Conservation (phyloP, 2,329 filamentous ascomycete genomes). For the Calcarisporium arbuscula region DNA sequence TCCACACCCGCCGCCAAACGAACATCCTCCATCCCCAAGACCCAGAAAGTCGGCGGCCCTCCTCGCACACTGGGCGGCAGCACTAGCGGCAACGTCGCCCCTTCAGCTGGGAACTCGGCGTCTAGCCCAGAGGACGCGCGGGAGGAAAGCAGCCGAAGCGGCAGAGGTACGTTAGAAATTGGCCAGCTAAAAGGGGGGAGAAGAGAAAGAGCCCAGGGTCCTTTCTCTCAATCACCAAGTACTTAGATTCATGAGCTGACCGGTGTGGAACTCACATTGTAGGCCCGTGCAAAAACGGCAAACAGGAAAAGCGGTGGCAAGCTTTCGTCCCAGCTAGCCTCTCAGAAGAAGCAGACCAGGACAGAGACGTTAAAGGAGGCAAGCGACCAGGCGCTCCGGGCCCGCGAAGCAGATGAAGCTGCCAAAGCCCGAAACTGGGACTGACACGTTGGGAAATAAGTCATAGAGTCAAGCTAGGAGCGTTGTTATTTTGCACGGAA, state of each 20-base stretch:
- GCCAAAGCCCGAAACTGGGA: slow-evolving; percentile 28
- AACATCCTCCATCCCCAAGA: slow-evolving; percentile 49
- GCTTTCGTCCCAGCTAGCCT: slow-evolving; percentile 62
- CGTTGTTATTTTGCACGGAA: too few relatives aligned
- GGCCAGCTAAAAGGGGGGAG: too few relatives aligned
- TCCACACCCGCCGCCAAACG: slow-evolving; percentile 38
- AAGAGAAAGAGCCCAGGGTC: too few relatives aligned
- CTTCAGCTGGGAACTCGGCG: too few relatives aligned
- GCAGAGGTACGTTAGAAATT: slow-evolving; percentile 62
- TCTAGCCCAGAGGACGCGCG: slow-evolving; percentile 54
- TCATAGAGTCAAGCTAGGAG: too few relatives aligned
- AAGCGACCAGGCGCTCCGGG: slow-evolving; percentile 58
- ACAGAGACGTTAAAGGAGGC: slow-evolving; percentile 60
- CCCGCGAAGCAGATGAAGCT: slow-evolving; percentile 61
- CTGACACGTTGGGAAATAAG: slow-evolving; percentile 8
- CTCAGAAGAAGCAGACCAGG: slow-evolving; percentile 69
- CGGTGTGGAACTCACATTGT: slow-evolving; percentile 7
- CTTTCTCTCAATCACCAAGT: not conserved
- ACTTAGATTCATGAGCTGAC: slow-evolving; percentile 3
- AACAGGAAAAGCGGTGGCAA: slow-evolving; percentile 59
- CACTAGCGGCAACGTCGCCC: slow-evolving; percentile 19
- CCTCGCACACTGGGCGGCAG: slow-evolving; percentile 59
- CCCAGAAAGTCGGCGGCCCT: slow-evolving; percentile 46
- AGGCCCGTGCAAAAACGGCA: slow-evolving; percentile 62
- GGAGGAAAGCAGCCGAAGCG: slow-evolving; percentile 68